These are phyloP conservation scores for Arctium lappa DNA, from an alignment of 129 eudicot genomes.

Conservation along the genomic window DNA sequence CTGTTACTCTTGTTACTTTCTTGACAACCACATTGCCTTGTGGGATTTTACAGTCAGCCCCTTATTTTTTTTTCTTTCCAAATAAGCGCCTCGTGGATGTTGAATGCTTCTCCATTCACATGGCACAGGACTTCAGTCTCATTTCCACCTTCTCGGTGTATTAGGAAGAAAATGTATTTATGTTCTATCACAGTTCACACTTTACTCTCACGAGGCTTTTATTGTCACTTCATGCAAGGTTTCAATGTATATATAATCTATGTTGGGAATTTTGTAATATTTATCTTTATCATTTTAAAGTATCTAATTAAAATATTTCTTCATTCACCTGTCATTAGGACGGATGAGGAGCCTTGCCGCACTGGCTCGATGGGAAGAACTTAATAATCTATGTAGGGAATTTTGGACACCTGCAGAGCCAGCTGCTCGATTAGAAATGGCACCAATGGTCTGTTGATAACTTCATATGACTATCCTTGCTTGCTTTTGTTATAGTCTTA, in stretches of 20 bases:
- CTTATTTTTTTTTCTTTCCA: too few relatives aligned
- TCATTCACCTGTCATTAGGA: constrained; percentile 42
- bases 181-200: too few relatives aligned
- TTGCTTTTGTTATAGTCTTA: constrained; percentile 11
- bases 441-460: constrained; percentile 75
- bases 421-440: constrained; percentile 96
- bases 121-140: too few relatives aligned
- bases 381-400: constrained; percentile 87
- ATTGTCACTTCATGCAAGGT: neutral
- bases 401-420: constrained; percentile 98
- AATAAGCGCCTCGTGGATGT: too few relatives aligned
- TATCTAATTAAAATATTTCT: neutral
- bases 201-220: neutral
- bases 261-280: neutral
- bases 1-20: too few relatives aligned
- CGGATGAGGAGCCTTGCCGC: constrained; percentile 99
- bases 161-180: too few relatives aligned
- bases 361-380: constrained; percentile 98
- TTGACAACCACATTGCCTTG: too few relatives aligned
- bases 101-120: too few relatives aligned
- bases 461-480: neutral
- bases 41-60: too few relatives aligned
- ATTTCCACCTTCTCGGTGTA: too few relatives aligned
- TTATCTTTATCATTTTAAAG: neutral
- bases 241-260: neutral